Conservation (phyloP, 179 eudicot genomes). For the Gypsophila paniculata region DNA sequence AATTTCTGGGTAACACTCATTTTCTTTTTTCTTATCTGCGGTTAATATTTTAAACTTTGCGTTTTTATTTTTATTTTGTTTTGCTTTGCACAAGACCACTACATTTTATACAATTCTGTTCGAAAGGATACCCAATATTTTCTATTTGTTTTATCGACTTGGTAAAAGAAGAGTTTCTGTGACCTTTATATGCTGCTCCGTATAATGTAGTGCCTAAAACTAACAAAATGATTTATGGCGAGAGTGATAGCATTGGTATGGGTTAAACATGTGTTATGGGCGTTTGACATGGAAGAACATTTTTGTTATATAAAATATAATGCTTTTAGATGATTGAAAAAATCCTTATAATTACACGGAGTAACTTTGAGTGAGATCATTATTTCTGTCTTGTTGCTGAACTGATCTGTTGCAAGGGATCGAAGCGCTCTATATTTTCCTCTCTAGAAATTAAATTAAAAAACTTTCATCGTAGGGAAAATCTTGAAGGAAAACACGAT, state of each 20-base stretch:
- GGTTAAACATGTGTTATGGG: background rate
- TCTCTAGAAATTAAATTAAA: background rate
- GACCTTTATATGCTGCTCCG: background rate
- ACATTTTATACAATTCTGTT: background rate
- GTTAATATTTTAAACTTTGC: background rate
- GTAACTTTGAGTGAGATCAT: background rate
- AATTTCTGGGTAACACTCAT: conserved; percentile 29
- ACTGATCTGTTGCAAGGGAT: background rate
- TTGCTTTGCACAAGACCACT: background rate
- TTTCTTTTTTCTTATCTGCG: background rate
- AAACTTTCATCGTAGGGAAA: background rate
- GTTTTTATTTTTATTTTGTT: background rate
- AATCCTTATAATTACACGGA: background rate
- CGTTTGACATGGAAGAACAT: background rate
- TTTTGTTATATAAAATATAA: too few relatives aligned
- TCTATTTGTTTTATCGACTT: background rate
- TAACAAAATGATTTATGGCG: too few relatives aligned
- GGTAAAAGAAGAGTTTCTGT: background rate
- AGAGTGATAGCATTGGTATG: too few relatives aligned
- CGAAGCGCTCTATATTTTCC: background rate
- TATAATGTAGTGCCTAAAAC: background rate
- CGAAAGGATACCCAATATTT: background rate
- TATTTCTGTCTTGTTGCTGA: background rate
- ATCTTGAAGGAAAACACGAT: background rate
- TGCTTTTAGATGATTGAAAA: background rate